Evolutionary conservation across 2,329 filamentous ascomycete species (phyloP).

Genomic region (Colletotrichum noveboracense): DNA sequence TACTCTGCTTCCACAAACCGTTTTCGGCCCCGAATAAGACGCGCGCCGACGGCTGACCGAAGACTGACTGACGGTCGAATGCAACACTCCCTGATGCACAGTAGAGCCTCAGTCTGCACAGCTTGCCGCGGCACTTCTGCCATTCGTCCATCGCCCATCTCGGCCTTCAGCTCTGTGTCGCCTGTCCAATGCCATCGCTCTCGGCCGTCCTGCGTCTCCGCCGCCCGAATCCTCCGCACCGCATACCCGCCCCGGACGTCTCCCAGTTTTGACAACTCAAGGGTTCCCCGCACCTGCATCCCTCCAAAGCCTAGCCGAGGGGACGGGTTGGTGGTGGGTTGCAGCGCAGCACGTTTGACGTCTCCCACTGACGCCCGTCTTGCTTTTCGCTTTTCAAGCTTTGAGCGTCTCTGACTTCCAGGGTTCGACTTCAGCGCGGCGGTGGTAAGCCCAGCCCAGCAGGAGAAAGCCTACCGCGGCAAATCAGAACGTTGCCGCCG

Average conservation of each 20-base stretch:
- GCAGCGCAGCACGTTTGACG: slow-evolving; percentile 5
- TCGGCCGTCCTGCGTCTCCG: not conserved
- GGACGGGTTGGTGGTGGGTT: not conserved
- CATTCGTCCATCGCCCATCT: not conserved
- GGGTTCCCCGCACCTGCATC: slow-evolving; percentile 18
- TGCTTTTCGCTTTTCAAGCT: not conserved
- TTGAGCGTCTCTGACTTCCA: not conserved
- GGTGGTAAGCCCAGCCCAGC: not conserved
- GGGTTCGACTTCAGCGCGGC: not conserved
- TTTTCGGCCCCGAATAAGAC: not conserved
- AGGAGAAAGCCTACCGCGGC: not conserved
- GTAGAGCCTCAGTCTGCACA: not conserved
- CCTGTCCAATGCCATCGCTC: not conserved
- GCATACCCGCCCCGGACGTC: not conserved
- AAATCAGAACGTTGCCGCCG: not conserved
- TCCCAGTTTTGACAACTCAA: slow-evolving; percentile 1
- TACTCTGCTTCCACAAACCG: not conserved
- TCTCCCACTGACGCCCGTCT: not conserved
- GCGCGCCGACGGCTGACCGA: not conserved
- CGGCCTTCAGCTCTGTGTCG: not conserved
- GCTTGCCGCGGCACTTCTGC: not conserved
- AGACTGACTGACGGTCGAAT: not conserved
- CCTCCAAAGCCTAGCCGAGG: not conserved
- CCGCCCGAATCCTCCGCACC: not conserved
- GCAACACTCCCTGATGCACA: not conserved